A percentile compares a stretch with the other conserved stretches of the same genome.
Conservation (phyloP, 2,329 filamentous ascomycete genomes). For the Knufia fluminis region DNA sequence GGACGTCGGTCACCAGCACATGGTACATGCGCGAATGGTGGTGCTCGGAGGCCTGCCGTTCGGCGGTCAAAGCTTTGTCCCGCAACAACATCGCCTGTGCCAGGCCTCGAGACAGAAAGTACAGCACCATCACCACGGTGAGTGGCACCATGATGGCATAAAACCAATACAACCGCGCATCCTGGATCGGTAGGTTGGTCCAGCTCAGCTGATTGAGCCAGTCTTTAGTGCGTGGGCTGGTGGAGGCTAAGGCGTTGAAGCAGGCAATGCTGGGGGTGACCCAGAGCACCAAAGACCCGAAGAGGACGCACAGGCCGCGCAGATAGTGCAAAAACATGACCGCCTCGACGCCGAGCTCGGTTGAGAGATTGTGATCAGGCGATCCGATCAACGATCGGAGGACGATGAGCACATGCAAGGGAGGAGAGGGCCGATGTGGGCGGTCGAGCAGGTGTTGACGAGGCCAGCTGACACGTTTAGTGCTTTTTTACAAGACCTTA, state of each 20-base stretch:
- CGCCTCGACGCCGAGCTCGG: not conserved
- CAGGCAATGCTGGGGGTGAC: not conserved
- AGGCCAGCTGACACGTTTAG: not conserved
- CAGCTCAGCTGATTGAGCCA: conserved; percentile 6
- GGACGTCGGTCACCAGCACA: not conserved
- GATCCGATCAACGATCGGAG: not conserved
- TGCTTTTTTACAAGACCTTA: not conserved
- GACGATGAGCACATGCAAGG: not conserved
- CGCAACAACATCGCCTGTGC: not conserved
- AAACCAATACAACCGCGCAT: conserved; percentile 5
- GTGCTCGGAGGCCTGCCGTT: not conserved
- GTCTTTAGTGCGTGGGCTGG: not conserved
- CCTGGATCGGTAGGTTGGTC: not conserved
- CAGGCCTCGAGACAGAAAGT: conserved; percentile 1
- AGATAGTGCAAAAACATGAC: not conserved
- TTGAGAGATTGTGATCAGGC: not conserved
- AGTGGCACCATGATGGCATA: conserved; percentile 2
- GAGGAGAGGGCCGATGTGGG: not conserved
- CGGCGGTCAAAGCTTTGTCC: not conserved
- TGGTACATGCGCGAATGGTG: not conserved
- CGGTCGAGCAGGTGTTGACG: not conserved
- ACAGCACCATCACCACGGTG: not conserved
- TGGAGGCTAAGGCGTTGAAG: not conserved
- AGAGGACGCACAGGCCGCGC: not conserved
- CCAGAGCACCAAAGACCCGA: not conserved